Base-by-base conservation (phyloP, 495 filamentous ascomycete species). In the Cercophora scortea region DNA sequence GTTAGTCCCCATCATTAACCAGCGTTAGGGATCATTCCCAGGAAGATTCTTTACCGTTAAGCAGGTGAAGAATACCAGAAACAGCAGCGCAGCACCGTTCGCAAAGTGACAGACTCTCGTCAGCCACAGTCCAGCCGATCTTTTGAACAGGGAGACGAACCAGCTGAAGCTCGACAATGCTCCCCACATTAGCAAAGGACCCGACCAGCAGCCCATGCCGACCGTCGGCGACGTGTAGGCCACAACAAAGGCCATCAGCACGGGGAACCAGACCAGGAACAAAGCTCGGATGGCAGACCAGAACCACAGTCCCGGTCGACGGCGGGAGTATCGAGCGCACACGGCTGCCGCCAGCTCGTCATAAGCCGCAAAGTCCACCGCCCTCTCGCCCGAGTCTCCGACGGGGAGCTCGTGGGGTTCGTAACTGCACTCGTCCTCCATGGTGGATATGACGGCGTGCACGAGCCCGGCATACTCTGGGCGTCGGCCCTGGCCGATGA, bases 401-500 rank as follows among this genome's bases (percentile, higher is more conserved):
- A 44, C 12, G 12, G 4, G n/a, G 25, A 18, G 5, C 7, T 8
- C 18, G 18, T 46, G 12, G 1, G 15, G 46, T 40, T 42, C 6
- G 39, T 17, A 2, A n/a, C 12, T 2, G 4, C 19, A 11, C 19
- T 50, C 33, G 0, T 35, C 38, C 6, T 11, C 33, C 25, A 25
- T 25, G 25, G 25, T 25, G n/a, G 19, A 12, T 6, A 56, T 5
- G 8, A 53, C 41, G 8, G 55, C 50, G 10, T 52, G 25, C 3
- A 40, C 42, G 11, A 57, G 49, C 7, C 54, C 49, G 32, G 13
- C 17, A 39, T 57, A 57, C 35, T 50, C 38, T 11, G 52, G 44
- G 1, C 12, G 15, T 15, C 54, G 34, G 18, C 54, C 54, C 40
- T 57, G 54, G 7, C 54, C 54, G 18, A 57, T 47, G 33, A 57